phyloP scores from a whole-genome alignment of 78 protist species.

The slime mould (Dictyostelium discoideum) region DNA sequence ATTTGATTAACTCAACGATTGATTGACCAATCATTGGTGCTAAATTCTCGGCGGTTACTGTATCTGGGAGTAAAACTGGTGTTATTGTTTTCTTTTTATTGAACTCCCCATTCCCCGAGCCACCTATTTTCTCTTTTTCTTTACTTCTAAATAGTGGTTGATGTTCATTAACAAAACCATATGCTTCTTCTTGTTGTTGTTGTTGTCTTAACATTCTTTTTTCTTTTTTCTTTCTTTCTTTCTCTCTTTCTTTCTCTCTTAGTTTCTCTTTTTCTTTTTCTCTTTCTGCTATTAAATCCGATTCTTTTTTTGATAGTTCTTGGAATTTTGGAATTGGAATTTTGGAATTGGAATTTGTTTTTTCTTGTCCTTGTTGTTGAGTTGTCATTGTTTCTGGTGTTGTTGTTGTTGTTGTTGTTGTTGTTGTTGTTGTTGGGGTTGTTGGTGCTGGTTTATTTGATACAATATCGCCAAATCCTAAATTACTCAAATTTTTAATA shows the following conservation, averaged over 20 bases:
- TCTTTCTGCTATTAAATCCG: neutral
- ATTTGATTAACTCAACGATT: slow-evolving; percentile 26
- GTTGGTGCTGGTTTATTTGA: neutral
- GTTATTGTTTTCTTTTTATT: neutral
- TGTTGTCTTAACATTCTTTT: neutral
- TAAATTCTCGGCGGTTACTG: slow-evolving; percentile 22
- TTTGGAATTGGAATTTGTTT: neutral
- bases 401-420: slow-evolving; percentile 14
- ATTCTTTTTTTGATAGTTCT: neutral
- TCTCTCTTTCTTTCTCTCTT: neutral
- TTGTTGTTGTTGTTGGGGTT: slow-evolving; percentile 35
- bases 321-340: neutral
- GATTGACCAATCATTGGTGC: slow-evolving; percentile 1
- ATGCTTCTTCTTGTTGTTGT: neutral
- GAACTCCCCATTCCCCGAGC: neutral
- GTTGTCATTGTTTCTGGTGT: neutral
- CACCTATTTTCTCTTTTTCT: neutral
- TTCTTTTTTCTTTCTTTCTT: neutral
- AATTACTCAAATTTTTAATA: neutral
- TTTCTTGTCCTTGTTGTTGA: neutral
- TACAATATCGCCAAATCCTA: neutral
- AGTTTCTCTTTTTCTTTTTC: neutral
- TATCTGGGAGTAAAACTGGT: neutral
- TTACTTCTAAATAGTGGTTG: neutral
- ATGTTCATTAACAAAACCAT: neutral